Evolutionary conservation across 2,329 filamentous ascomycete species (phyloP), one percentile per base, ranked within the genome.

Genomic region (Phialophora verrucosa): DNA sequence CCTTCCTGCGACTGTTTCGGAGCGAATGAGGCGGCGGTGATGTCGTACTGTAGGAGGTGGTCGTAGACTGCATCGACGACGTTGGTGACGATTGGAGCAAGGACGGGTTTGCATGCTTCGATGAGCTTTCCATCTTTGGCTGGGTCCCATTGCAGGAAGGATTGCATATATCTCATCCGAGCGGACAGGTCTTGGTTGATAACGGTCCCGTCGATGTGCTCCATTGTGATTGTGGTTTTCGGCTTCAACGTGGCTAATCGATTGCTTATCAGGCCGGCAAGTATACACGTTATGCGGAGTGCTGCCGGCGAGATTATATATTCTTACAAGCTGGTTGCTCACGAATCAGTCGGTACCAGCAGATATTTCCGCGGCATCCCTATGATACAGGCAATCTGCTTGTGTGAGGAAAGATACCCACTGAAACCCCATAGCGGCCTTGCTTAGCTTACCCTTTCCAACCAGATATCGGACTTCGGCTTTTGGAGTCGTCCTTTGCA

Each of bases 31-130:
- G 74, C 73, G 61, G 73, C 74, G n/a, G 74, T 76, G 64, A 75
- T 72, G 64, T 75, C 74, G 67, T 68, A 75, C 17, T 67, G 64
- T 62, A 76, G 72, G 6, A 76, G 71, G 47, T 75, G 69, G 23
- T 70, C 72, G 60, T 76, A 76, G 65, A 76, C 72, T 35, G 72
- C 69, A 57, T 75, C 73, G 35, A 76, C 73, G 62, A 76, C 61
- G 31, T 70, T 59, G 49, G 65, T 70, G 55, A 75, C 32, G 56
- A 74, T 71, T 5, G 74, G 74, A 1, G 69, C 71, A 17, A 76
- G 66, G 31, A 75, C 35, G 10, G 66, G 57, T 42, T 71, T 73
- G 60, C 68, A 66, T 6, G 68, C 64, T 57, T 74, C 66, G 50
- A 75, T 71, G 42, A 71, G 62, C 27, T 67, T 66, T 23, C 74